Conservation (phyloP, 371 early-diverging fungal genomes). For the Basidiobolus meristosporus region DNA sequence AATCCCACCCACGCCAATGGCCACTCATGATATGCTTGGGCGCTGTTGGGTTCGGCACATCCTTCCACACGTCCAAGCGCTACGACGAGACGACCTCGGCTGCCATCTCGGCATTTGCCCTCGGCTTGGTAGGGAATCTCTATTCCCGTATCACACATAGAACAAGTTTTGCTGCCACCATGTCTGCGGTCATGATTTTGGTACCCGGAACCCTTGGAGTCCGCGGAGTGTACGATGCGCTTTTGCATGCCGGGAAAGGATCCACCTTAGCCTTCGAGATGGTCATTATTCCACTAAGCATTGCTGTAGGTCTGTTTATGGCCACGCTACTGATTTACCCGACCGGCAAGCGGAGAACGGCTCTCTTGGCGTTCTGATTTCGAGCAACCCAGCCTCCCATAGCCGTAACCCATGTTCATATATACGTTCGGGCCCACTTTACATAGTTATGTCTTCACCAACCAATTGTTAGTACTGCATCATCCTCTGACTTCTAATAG, state of each 20-base stretch:
- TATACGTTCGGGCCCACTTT: too few relatives aligned
- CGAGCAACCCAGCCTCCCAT: too few relatives aligned
- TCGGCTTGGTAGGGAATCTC: conserved; percentile 29
- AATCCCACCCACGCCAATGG: conserved; percentile 13
- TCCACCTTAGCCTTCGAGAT: not conserved
- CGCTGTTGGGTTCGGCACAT: conserved; percentile 8
- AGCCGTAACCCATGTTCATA: too few relatives aligned
- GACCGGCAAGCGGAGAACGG: too few relatives aligned
- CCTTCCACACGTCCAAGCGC: conserved; percentile 15
- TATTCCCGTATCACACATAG: conserved; percentile 23
- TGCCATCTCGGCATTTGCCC: conserved; percentile 29
- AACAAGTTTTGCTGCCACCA: conserved; percentile 27
- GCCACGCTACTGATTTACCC: too few relatives aligned
- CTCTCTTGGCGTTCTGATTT: too few relatives aligned
- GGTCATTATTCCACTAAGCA: not conserved
- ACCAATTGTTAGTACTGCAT: too few relatives aligned
- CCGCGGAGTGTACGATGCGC: conserved; percentile 9
- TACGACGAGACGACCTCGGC: conserved; percentile 12
- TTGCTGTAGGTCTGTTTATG: conserved; percentile 1
- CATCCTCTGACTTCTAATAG: too few relatives aligned
- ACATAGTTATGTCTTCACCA: too few relatives aligned
- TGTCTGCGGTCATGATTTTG: conserved; percentile 26
- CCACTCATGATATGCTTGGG: conserved; percentile 8
- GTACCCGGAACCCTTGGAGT: conserved; percentile 33
- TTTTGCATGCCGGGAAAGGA: conserved; percentile 1